Evolutionary conservation across 768 basidiomycete species (phyloP).

Genomic region (Kwoniella newhampshirensis): DNA sequence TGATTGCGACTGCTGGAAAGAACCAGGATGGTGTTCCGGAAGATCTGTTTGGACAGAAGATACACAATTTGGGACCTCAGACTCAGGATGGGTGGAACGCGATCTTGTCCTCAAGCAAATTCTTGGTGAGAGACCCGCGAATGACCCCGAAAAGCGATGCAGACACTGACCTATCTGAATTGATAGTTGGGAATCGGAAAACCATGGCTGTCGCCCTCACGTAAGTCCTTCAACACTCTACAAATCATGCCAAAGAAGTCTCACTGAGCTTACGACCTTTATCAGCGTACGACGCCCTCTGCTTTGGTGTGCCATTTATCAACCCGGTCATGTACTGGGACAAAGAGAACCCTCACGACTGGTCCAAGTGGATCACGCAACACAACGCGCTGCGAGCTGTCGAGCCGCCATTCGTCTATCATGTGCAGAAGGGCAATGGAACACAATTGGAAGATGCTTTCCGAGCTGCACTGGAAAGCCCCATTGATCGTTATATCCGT

Average conservation of each 20-base stretch:
- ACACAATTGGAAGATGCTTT: slow-evolving; percentile 24
- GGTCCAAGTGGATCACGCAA: slow-evolving; percentile 38
- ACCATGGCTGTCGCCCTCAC: slow-evolving; percentile 24
- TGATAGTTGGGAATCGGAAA: slow-evolving; percentile 23
- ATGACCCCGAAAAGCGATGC: not conserved
- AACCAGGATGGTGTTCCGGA: slow-evolving; percentile 10
- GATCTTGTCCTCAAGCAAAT: slow-evolving; percentile 15
- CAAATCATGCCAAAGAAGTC: not conserved
- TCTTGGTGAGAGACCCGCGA: slow-evolving; percentile 13
- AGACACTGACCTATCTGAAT: not conserved
- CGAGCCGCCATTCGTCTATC: slow-evolving; percentile 42
- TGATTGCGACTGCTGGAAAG: slow-evolving; percentile 22
- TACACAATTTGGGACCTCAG: slow-evolving; percentile 10
- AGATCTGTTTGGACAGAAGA: slow-evolving; percentile 5
- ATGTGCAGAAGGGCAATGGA: slow-evolving; percentile 30
- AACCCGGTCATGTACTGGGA: slow-evolving; percentile 44
- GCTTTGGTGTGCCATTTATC: slow-evolving; percentile 47
- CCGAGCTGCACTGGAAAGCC: slow-evolving; percentile 21
- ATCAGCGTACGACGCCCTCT: slow-evolving; percentile 33
- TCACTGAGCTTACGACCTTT: not conserved
- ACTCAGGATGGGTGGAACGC: slow-evolving; percentile 14
- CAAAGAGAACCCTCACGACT: slow-evolving; percentile 32
- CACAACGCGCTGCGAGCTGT: slow-evolving; percentile 33
- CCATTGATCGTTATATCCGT: slow-evolving; percentile 28
- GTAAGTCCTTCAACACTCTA: slow-evolving; percentile 7